Percentiles rank a stretch among this genome's conserved stretches.
phyloP scores from a whole-genome alignment of 2,329 filamentous ascomycete species.

The Pseudocercospora macadamiae region DNA sequence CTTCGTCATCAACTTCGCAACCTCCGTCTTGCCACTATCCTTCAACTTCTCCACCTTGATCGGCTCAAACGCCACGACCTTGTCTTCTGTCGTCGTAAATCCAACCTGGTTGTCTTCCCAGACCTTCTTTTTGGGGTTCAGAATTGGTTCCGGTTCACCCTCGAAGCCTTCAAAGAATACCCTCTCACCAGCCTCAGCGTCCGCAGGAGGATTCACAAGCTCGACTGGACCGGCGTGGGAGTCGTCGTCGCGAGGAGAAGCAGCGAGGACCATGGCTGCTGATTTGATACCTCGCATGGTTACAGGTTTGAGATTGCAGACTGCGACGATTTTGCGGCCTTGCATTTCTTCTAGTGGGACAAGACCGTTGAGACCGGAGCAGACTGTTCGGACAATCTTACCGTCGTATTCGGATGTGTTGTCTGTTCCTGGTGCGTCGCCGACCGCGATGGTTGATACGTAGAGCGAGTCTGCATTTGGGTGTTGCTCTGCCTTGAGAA shows the following conservation, averaged over 20 bases:
- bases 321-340: constrained; percentile 88
- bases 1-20: constrained; percentile 71
- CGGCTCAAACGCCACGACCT: constrained; percentile 87
- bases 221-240: constrained; percentile 90
- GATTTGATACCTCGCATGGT: constrained; percentile 93
- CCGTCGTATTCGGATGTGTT: constrained; percentile 92
- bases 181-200: constrained; percentile 78
- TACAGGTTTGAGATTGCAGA: constrained; percentile 98
- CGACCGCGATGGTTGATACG: constrained; percentile 93
- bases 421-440: constrained; percentile 80
- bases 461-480: constrained; percentile 95
- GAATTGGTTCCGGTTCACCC: constrained; percentile 85
- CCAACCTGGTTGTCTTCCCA: constrained; percentile 97
- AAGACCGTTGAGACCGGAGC: constrained; percentile 92
- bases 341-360: constrained; percentile 96
- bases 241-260: constrained; percentile 81
- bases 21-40: constrained; percentile 58
- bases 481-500: constrained; percentile 92
- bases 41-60: constrained; percentile 74
- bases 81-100: constrained; percentile 80
- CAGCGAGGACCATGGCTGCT: constrained; percentile 89
- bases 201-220: constrained; percentile 81
- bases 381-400: constrained; percentile 90
- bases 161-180: constrained; percentile 95
- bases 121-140: constrained; percentile 99